Base-by-base conservation (phyloP, 1,284 basidiomycete genomes). In the Pseudozyma thailandica region DNA sequence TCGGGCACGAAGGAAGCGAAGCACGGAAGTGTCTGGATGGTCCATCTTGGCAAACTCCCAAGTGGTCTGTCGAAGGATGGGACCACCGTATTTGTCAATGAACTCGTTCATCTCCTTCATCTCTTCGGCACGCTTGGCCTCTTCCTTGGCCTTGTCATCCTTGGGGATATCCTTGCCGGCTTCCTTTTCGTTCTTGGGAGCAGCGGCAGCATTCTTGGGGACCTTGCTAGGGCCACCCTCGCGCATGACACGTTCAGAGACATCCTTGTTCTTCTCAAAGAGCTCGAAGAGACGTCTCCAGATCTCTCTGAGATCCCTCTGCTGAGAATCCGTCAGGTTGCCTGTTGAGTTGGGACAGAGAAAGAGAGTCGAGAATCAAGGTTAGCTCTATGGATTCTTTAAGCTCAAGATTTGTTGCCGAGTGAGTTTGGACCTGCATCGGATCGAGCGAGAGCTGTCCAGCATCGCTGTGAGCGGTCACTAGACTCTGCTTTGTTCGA, bases 1-100 rank as follows among this genome's bases (percentile, higher is more conserved):
- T 50, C 82, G 75, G 28, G 82, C 82, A 55, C 82, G 78, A 42
- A 83, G 65, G 70, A 83, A 83, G 41, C 82, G 79, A 30, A 83
- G 74, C 44, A 79, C 37, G 23, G 80, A 74, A 42, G 70, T 71
- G 54, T 83, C 82, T 15, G 79, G 79, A 51, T 79, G 59, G 55
- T 83, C 82, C 72, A 74, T 72, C 63, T 72, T 59, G 33, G 66
- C 70, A 50, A 80, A 80, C 52, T 80, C 73, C 77, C 77, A 82
- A 28, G 77, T 45, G 30, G 74, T 77, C 15, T 55, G 15, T 39
- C 60, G 57, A 21, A 82, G 62, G 61, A 82, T 81, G 31, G 69
- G 76, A 10, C 81, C 81, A 23, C 81, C 81, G 55, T 82, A 82
- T 35, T 72, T 82, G 68, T 71, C 66, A 54, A 82, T 65, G 53